Evolutionary conservation across 768 basidiomycete species (phyloP).

Genomic region (Leccinum subtestaceum): DNA sequence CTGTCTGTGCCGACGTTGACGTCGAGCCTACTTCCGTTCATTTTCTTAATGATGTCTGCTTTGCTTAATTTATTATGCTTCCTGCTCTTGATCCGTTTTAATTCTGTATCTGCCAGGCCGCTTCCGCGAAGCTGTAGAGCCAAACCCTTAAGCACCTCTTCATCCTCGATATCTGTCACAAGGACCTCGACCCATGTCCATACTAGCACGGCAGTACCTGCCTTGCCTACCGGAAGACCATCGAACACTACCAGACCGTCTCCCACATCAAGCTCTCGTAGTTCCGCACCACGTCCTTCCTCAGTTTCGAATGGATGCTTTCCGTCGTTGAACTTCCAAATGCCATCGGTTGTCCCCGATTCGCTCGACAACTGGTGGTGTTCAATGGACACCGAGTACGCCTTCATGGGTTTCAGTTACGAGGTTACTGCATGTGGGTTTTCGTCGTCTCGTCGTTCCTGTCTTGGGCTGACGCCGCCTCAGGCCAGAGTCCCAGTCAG

Average conservation of each 20-base stretch:
- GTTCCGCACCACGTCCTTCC: background rate
- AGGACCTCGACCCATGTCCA: background rate
- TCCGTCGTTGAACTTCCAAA: slow-evolving; percentile 46
- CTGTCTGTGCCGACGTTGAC: slow-evolving; percentile 1
- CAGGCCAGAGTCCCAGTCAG: slow-evolving; percentile 56
- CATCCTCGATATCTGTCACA: background rate
- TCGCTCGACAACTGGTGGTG: slow-evolving; percentile 64
- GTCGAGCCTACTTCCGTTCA: background rate
- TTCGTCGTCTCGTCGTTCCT: background rate
- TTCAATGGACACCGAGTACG: slow-evolving; percentile 58
- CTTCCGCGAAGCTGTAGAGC: slow-evolving; percentile 13
- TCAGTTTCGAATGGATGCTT: slow-evolving; percentile 28
- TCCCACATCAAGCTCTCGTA: background rate
- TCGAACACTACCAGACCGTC: background rate
- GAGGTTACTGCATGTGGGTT: slow-evolving; percentile 61
- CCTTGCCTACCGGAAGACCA: background rate
- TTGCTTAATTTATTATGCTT: slow-evolving; percentile 1
- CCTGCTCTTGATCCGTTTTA: slow-evolving; percentile 9
- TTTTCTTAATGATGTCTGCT: slow-evolving; percentile 3
- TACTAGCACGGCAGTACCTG: background rate
- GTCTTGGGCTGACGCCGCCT: background rate
- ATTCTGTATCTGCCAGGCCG: slow-evolving; percentile 11
- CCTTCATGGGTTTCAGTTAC: slow-evolving; percentile 76
- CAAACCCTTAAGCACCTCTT: background rate
- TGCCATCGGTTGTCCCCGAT: slow-evolving; percentile 49